phyloP scores from a whole-genome alignment of 169 alveolate species.

The Plasmodium inui region DNA sequence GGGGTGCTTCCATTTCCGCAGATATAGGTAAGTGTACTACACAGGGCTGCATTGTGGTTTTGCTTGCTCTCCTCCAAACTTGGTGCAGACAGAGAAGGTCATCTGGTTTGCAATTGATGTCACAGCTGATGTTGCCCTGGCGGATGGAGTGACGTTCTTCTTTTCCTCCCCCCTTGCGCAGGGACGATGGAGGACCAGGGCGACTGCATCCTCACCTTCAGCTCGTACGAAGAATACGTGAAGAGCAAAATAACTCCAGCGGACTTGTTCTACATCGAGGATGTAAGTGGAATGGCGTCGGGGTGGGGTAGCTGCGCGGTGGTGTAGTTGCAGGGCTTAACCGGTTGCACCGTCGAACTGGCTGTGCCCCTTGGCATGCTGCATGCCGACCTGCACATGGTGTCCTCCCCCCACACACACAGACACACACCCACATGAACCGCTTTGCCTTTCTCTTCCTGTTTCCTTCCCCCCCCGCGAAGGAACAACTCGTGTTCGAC shows the following conservation, averaged over 20 bases:
- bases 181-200: background rate
- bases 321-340: background rate
- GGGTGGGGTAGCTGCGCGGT: background rate
- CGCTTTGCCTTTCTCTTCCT: background rate
- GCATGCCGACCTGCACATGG: background rate
- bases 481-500: slow-evolving; percentile 52
- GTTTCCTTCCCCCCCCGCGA: background rate
- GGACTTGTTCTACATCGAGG: slow-evolving; percentile 63
- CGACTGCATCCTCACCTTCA: slow-evolving; percentile 11
- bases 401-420: background rate
- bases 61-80: background rate
- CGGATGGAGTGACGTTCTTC: background rate
- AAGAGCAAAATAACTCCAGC: slow-evolving; percentile 57
- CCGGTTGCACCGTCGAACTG: background rate
- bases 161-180: background rate
- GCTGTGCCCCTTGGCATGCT: background rate
- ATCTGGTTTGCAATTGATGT: background rate
- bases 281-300: slow-evolving; percentile 12
- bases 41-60: background rate
- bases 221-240: slow-evolving; percentile 69
- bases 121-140: background rate
- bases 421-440: background rate
- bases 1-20: background rate
- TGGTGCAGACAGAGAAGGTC: background rate
- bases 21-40: background rate